A percentile compares a stretch with the other conserved stretches of the same genome.
Evolutionary conservation across 2,329 filamentous ascomycete species (phyloP).

Genomic region (Talaromyces sp.): DNA sequence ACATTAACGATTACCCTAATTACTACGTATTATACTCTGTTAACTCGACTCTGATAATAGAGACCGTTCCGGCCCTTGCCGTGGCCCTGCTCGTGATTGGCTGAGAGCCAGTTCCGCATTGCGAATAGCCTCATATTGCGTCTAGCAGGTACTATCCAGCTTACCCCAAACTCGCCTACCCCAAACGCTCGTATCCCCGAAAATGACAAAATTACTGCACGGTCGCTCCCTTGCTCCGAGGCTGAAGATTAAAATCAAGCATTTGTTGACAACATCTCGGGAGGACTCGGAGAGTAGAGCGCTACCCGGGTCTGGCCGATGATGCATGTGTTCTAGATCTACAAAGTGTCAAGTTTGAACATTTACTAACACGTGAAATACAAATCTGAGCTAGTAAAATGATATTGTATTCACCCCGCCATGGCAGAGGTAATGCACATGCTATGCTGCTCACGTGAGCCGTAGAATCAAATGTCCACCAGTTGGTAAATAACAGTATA

Average conservation of each 20-base stretch:
- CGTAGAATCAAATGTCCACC: neutral
- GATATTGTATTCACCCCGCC: neutral
- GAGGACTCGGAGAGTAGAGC: neutral
- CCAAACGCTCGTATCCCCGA: neutral
- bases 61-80: neutral
- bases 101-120: neutral
- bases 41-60: no score
- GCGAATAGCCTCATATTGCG: neutral
- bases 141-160: neutral
- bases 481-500: neutral
- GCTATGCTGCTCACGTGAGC: neutral
- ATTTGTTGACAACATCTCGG: neutral
- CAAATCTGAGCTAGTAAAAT: neutral
- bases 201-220: neutral
- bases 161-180: neutral
- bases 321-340: neutral
- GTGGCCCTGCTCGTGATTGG: neutral
- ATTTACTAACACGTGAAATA: neutral
- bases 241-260: neutral
- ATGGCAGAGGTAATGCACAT: neutral
- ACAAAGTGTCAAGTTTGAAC: neutral
- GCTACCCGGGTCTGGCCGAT: neutral
- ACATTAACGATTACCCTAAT: no score
- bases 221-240: neutral
- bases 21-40: no score